Evolutionary conservation across 1,284 basidiomycete species (phyloP).

Genomic region (Gomphus bonarii): DNA sequence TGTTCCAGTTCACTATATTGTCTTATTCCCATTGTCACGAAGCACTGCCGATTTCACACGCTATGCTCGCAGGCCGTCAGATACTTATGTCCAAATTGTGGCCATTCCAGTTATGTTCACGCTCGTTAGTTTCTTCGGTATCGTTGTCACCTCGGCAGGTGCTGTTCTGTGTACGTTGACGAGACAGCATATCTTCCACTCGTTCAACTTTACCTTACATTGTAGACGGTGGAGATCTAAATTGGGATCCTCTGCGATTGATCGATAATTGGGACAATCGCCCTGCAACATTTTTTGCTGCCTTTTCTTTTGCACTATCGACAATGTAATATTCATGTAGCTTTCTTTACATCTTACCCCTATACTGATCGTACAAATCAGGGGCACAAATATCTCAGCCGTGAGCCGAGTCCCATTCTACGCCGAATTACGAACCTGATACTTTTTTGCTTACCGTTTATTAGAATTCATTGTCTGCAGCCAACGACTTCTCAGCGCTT

Average conservation of each 20-base stretch:
- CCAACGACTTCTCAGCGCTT: conserved; percentile 67
- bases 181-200: conserved; percentile 17
- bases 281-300: conserved; percentile 68
- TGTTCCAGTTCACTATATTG: not conserved
- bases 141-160: conserved; percentile 61
- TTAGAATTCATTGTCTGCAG: conserved; percentile 57
- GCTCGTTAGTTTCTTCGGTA: conserved; percentile 41
- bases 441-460: conserved; percentile 2
- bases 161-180: conserved; percentile 46
- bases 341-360: not conserved
- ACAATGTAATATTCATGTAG: conserved; percentile 28
- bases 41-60: conserved; percentile 27
- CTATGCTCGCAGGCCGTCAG: conserved; percentile 23
- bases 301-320: conserved; percentile 56
- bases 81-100: conserved; percentile 47
- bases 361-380: not conserved
- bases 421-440: not conserved
- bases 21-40: not conserved
- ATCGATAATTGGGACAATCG: conserved; percentile 68
- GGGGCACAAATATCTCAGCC: conserved; percentile 65
- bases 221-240: conserved; percentile 24
- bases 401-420: conserved; percentile 22
- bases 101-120: conserved; percentile 68
- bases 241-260: conserved; percentile 40
- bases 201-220: conserved; percentile 3